Conservation (phyloP, 306 rosid genomes). For the Malus sieversii region DNA sequence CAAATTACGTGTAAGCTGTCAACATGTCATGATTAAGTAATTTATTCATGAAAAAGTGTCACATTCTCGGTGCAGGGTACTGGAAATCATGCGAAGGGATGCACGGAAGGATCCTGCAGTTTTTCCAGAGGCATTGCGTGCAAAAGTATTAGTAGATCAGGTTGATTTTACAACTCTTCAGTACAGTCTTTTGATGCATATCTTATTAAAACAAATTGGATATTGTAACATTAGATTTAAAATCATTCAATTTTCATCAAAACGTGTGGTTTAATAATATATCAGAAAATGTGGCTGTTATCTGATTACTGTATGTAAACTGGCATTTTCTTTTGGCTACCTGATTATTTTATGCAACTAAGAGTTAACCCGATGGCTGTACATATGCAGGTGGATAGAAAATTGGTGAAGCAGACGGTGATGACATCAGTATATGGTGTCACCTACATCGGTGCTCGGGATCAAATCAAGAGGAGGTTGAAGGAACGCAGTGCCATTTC, state of each 20-base stretch:
- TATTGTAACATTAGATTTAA: background rate
- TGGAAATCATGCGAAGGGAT: constrained; percentile 56
- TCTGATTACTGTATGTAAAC: background rate
- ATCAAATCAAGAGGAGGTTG: constrained; percentile 86
- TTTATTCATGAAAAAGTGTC: constrained; percentile 1
- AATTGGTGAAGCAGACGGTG: constrained; percentile 98
- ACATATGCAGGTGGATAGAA: constrained; percentile 72
- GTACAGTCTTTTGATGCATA: constrained; percentile 3
- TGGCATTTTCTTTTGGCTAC: background rate
- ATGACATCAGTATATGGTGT: constrained; percentile 99
- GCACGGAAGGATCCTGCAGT: constrained; percentile 63
- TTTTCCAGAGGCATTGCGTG: constrained; percentile 68
- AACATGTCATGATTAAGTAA: constrained; percentile 5
- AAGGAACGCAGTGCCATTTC: constrained; percentile 57
- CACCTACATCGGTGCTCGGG: constrained; percentile 91
- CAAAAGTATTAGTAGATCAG: constrained; percentile 64
- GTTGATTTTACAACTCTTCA: constrained; percentile 24
- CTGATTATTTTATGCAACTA: constrained; percentile 16
- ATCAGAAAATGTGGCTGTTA: background rate
- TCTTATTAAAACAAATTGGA: constrained; percentile 5
- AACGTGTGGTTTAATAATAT: background rate
- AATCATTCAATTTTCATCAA: background rate
- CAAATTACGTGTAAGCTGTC: background rate
- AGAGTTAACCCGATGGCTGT: constrained; percentile 24
- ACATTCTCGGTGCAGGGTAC: constrained; percentile 52